Conservation (phyloP, 1,284 basidiomycete genomes). For the Leccinum variabile region DNA sequence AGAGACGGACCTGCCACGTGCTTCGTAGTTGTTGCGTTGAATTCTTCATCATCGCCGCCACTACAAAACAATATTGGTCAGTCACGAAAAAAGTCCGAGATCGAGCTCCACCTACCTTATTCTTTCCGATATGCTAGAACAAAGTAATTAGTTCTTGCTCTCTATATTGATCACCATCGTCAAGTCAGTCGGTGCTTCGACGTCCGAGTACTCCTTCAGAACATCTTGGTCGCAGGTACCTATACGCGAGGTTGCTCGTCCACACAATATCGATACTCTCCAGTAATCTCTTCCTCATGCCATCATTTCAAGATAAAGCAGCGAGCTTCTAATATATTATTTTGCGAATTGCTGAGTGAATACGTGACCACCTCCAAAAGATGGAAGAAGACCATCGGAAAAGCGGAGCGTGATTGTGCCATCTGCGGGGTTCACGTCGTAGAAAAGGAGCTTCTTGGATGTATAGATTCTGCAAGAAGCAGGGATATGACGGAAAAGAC, state of each 20-base stretch:
- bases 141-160: not conserved
- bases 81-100: too few species aligned
- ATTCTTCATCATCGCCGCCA: too few species aligned
- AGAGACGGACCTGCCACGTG: too few species aligned
- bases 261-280: slow-evolving; percentile 20
- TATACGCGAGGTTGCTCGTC: slow-evolving; percentile 25
- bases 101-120: slow-evolving; percentile 22
- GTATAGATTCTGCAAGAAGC: slow-evolving; percentile 33
- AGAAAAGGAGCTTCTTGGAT: slow-evolving; percentile 33
- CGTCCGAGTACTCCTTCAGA: slow-evolving; percentile 32
- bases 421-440: slow-evolving; percentile 17
- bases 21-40: too few species aligned
- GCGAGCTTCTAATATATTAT: slow-evolving; percentile 21
- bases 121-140: slow-evolving; percentile 44
- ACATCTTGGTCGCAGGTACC: slow-evolving; percentile 15
- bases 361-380: slow-evolving; percentile 34
- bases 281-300: slow-evolving; percentile 7
- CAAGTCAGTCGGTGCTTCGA: slow-evolving; percentile 36
- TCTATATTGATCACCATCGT: slow-evolving; percentile 34
- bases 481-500: slow-evolving; percentile 31
- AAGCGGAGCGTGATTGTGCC: slow-evolving; percentile 30
- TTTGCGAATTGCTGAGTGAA: slow-evolving; percentile 24
- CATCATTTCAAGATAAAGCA: slow-evolving; percentile 6
- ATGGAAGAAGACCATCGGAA: slow-evolving; percentile 34
- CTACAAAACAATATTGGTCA: too few species aligned